Evolutionary conservation across 2,329 filamentous ascomycete genomes (phyloP).

Genomic region (Aspergillus sp.): DNA sequence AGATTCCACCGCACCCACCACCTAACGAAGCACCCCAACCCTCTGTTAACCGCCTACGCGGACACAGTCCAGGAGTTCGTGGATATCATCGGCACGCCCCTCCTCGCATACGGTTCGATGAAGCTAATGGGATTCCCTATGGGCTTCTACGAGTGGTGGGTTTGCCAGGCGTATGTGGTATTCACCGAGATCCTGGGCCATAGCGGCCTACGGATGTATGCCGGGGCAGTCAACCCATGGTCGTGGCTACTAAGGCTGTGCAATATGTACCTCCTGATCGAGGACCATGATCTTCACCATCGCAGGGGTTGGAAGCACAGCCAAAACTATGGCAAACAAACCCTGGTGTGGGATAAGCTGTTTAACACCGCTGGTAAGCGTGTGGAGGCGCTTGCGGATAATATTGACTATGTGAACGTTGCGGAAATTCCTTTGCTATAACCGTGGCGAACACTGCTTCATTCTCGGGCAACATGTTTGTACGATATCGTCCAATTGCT

Average conservation of each 20-base stretch:
- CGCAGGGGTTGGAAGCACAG: background rate
- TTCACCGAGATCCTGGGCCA: conserved; percentile 13
- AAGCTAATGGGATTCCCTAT: conserved; percentile 4
- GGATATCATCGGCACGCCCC: background rate
- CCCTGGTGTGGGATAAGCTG: background rate
- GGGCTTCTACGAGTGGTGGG: conserved; percentile 16
- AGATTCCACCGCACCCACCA: conserved; percentile 11
- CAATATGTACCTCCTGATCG: background rate
- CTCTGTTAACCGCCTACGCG: background rate
- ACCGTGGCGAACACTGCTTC: rapidly evolving
- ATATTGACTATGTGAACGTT: background rate
- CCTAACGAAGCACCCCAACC: background rate
- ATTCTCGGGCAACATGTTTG: rapidly evolving
- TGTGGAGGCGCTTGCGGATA: background rate
- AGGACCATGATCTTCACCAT: background rate
- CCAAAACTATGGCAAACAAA: background rate
- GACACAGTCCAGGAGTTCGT: background rate
- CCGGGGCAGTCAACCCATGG: background rate
- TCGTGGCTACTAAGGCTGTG: background rate
- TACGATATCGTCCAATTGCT: background rate
- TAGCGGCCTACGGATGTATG: background rate
- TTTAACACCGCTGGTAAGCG: background rate
- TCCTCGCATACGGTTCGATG: background rate
- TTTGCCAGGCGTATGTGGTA: conserved; percentile 11
- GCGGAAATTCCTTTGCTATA: background rate